phyloP scores from a whole-genome alignment of 768 basidiomycete genomes.

The Auricularia sp. region DNA sequence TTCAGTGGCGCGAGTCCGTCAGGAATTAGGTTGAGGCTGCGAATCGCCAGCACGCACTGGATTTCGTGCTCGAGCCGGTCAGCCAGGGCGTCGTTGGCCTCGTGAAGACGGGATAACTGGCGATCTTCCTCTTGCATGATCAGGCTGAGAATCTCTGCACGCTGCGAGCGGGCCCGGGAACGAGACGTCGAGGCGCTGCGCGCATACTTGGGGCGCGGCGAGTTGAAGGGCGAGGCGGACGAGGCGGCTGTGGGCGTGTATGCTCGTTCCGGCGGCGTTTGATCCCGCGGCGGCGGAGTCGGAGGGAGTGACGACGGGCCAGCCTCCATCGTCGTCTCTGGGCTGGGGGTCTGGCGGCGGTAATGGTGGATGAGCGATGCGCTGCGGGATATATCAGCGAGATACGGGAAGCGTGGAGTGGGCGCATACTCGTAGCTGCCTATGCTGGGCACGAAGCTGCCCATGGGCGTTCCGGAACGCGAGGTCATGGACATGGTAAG shows the following conservation, averaged over 20 bases:
- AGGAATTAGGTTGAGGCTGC: background rate
- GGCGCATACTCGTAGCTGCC: background rate
- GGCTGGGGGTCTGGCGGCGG: background rate
- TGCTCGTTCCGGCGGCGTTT: background rate
- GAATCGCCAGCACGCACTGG: slow-evolving; percentile 11
- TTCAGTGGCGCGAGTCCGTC: background rate
- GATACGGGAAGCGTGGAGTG: background rate
- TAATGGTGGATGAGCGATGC: slow-evolving; percentile 1
- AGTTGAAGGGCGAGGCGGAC: background rate
- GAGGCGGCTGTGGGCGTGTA: background rate
- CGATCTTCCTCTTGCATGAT: slow-evolving; percentile 46
- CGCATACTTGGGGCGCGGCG: background rate
- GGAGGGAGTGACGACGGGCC: background rate
- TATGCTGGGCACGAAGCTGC: background rate
- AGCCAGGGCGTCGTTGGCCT: slow-evolving; percentile 37
- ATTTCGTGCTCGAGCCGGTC: slow-evolving; percentile 49
- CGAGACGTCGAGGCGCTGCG: background rate
- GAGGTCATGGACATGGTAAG: background rate
- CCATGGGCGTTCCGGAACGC: background rate
- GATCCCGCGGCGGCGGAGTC: background rate
- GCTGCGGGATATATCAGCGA: background rate
- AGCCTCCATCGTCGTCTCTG: background rate
- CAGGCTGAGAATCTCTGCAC: slow-evolving; percentile 20
- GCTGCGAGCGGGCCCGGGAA: background rate
- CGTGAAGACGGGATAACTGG: slow-evolving; percentile 44